These are phyloP conservation scores for Penicillium steckii DNA, from an alignment of 495 filamentous ascomycete genomes.

Conservation along the genomic window DNA sequence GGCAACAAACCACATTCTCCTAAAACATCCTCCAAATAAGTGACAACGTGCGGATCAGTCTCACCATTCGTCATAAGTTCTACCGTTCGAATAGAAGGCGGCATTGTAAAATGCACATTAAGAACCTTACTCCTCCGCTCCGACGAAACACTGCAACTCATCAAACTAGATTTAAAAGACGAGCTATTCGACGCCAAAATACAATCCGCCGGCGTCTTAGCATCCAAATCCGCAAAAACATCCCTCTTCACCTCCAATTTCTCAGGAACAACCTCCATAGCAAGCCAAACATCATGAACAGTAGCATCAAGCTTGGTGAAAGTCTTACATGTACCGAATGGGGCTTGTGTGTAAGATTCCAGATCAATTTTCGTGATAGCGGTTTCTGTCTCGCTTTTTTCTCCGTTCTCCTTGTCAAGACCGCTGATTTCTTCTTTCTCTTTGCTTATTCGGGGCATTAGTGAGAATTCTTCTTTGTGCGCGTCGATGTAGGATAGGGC, in stretches of 20 bases:
- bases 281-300: constrained; percentile 34
- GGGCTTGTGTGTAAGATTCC: constrained; percentile 7
- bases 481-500: constrained; percentile 34
- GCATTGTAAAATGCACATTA: constrained; percentile 57
- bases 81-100: constrained; percentile 44
- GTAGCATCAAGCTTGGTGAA: constrained; percentile 27
- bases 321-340: constrained; percentile 16
- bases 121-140: constrained; percentile 21
- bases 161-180: constrained; percentile 28
- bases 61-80: constrained; percentile 56
- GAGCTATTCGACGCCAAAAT: constrained; percentile 48
- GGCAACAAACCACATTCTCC: constrained; percentile 41
- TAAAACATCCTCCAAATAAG: constrained; percentile 39
- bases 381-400: not conserved
- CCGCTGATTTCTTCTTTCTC: constrained; percentile 24
- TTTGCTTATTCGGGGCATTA: constrained; percentile 24
- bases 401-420: not conserved
- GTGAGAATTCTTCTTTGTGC: constrained; percentile 30
- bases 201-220: constrained; percentile 36
- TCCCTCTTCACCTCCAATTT: constrained; percentile 45
- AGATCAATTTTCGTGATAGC: constrained; percentile 7
- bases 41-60: constrained; percentile 45
- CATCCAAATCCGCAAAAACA: constrained; percentile 45
- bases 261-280: constrained; percentile 56
- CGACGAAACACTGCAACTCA: constrained; percentile 16